Evolutionary conservation across 2,329 filamentous ascomycete species (phyloP), one percentile per base, ranked within the genome.

Genomic region (Venturia asperata): DNA sequence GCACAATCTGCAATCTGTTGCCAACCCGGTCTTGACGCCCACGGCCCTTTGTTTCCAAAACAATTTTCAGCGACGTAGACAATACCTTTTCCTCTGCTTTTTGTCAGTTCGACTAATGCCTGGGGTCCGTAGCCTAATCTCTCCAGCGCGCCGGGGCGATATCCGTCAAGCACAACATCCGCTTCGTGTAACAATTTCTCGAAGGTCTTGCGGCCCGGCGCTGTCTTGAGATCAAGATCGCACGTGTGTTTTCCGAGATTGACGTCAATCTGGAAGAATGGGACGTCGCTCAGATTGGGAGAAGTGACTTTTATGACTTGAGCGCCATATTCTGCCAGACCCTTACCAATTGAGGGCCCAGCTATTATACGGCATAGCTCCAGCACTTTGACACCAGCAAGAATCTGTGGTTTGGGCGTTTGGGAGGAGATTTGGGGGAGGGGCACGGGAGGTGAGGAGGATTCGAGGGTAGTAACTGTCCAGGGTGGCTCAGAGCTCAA

Each of bases 281-380:
- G 86, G 1, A 90, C 85, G 67, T 90, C 88, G 5, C 84, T 83
- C n/a, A 91, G 79, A 58, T 84, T 78, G 0, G 86, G 83, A 9
- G 84, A 85, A 2, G 87, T 91, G 58, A 91, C 80, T 70, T 90
- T 89, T 68, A 92, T 80, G 0, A 92, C 88, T 64, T 87, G 83
- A 9, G 89, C 89, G 1, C 89, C 89, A 71, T 91, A 87, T 67
- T 90, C 88, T n/a, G 86, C 87, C 0, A 92, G 80, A 1, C 86
- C 86, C 39, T 87, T 83, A 3, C 85, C 85, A 68, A 91, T 86
- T 5, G 86, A 84, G n/a, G 88, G 88, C 0, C 88, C 88, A 3
- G 89, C 89, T 68, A 92, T 90, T 70, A 91, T 86, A 49, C 88
- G 85, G 71, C 87, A 89, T 39, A 92, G 77, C 71, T 92, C 89